Base-by-base conservation (phyloP, 2,329 filamentous ascomycete species). In the Aspergillus bombycis region DNA sequence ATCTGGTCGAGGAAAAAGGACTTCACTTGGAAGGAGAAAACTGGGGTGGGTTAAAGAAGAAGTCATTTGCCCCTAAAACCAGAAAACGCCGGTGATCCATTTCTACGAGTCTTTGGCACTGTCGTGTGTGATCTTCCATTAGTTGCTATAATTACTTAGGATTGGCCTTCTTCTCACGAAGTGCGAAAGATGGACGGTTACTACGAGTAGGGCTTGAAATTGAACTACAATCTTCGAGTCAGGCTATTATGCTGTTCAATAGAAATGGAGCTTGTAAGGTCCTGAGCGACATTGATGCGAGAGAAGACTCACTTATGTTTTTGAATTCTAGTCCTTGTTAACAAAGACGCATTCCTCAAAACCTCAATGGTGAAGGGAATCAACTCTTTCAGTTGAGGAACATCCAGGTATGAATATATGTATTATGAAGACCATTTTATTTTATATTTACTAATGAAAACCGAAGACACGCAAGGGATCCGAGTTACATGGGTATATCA, bases 1-100 rank as follows among this genome's bases (percentile, higher is more conserved):
- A 60, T 26, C 54, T 65, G 8, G 30, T 69, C 5, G 46, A 52
- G 23, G 12, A 30, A 26, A 62, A 61, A 11, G 67, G 65, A 28
- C 26, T 70, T 3, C 19, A 48, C 8, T 19, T 63, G 8, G 46
- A 21, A 3, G 50, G 41, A 11, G 23, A 36, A 8, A 21, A 8
- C 2, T 66, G 62, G 66, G 23, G 21, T n/a, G 63, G 61, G 1
- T 21, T 65, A n/a, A 12, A 45, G 3, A 52, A 32, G 19, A 60
- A 57, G 23, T 57, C 57, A 10, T 62, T 62, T 52, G 16, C 46
- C 28, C 53, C 59, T 8, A 62, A 55, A 50, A 59, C 57, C 1
- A 58, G 32, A 12, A 62, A 30, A 46, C 8, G 14, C 16, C 16
- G n/a, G 6, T 45, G 0, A 45, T 10, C 16, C 4, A 23, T 45